Conservation (phyloP, 2,329 filamentous ascomycete species). For the Ceratocystis variospora region DNA sequence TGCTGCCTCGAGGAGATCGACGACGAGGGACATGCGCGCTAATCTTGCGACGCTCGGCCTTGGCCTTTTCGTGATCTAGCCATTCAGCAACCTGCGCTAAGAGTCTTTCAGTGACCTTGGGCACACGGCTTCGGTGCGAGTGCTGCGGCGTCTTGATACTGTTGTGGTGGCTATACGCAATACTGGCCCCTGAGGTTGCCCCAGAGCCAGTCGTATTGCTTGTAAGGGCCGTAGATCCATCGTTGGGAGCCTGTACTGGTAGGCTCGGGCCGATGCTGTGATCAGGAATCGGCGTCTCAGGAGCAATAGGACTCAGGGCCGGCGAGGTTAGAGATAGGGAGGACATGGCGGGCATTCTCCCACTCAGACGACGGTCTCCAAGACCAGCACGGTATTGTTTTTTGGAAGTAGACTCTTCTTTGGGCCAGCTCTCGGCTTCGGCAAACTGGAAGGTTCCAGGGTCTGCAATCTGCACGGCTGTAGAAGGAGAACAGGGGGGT, state of each 20-base stretch:
- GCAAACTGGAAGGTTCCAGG: constrained; percentile 25
- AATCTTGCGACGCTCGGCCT: constrained; percentile 40
- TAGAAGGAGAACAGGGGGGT: not conserved
- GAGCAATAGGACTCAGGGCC: not conserved
- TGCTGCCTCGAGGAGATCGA: constrained; percentile 25
- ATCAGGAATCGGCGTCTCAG: constrained; percentile 12
- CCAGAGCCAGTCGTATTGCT: not conserved
- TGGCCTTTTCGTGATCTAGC: constrained; percentile 64
- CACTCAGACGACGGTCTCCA: constrained; percentile 31
- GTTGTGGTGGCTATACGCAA: constrained; percentile 10
- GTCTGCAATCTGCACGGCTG: constrained; percentile 42
- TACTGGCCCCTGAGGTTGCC: not conserved
- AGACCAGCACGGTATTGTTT: constrained; percentile 29
- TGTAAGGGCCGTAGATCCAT: constrained; percentile 6
- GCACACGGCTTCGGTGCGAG: constrained; percentile 12
- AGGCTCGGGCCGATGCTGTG: not conserved
- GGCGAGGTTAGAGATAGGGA: constrained; percentile 15
- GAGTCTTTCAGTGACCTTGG: constrained; percentile 37
- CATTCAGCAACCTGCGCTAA: constrained; percentile 67
- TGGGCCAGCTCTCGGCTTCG: constrained; percentile 20
- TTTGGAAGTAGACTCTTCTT: constrained; percentile 25
- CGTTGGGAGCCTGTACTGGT: constrained; percentile 23
- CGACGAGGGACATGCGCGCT: constrained; percentile 28
- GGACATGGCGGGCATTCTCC: constrained; percentile 22
- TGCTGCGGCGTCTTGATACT: constrained; percentile 19